Base-by-base conservation (phyloP, 768 basidiomycete genomes). In the Phaeolepiota aurea region DNA sequence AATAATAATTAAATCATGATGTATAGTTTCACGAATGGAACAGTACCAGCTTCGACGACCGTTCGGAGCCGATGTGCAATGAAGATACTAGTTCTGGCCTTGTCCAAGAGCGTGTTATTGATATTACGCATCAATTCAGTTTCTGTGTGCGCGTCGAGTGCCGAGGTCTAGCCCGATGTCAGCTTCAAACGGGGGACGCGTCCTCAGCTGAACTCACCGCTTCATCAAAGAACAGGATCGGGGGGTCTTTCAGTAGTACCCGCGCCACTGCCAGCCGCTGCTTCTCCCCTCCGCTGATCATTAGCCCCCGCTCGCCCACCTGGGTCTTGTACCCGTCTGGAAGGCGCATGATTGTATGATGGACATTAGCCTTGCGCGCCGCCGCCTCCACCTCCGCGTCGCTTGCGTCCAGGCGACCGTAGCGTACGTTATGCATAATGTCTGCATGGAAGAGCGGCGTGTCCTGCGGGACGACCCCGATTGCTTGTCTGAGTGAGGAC, bases 231-330 rank as follows among this genome's bases (percentile, higher is more conserved):
- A 98, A 97, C 52, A 98, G 54, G 51, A 98, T 97, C 10, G 86
- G 83, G 0, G 96, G 93, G 58, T 99, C 86, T 65, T 98, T 97
- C 37, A 98, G 62, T 51, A 99, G 61, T 22, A 93, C 81, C 18
- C 96, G 69, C 16, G 96, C 96, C 13, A 99, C 88, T 2, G 96
- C 96, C 50, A 99, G 62, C 38, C 96, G 64, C 68, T 99, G 96
- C 62, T 99, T 99, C 72, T 99, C 96, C 1, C 96, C 96, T 0
- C 96, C 96, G 25, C 89, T 93, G 36, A 99, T 89, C 96, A 99
- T 99, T 55, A 97, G 58, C 3, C 96, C 96, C 30, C 96, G 66
- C 63, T 99, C 96, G 1, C 96, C 96, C 16, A 99, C 96, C 52
- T 84, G 84, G 2, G 96, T 98, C 30, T 63, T 53, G 58, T 96